These are phyloP conservation scores for Posidonia australis DNA, from an alignment of 106 monocot genomes.

Conservation along the genomic window DNA sequence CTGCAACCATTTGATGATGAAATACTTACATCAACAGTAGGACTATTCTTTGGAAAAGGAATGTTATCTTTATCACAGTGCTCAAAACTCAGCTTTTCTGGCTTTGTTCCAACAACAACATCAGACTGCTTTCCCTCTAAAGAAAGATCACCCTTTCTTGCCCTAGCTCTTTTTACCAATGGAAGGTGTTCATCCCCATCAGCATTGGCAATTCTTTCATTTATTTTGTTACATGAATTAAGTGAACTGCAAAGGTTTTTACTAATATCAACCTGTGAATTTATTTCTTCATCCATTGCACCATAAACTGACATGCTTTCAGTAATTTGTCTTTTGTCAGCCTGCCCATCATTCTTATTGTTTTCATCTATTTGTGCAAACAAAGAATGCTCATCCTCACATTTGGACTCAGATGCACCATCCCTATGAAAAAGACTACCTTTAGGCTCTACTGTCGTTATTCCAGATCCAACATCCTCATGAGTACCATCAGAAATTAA, in stretches of 20 bases:
- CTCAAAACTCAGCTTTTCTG: constrained; percentile 1
- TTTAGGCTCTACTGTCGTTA: constrained; percentile 16
- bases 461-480: constrained; percentile 12
- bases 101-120: constrained; percentile 13
- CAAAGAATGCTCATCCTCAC: background rate
- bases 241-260: constrained; percentile 12
- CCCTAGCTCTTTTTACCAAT: constrained; percentile 95
- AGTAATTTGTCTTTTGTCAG: constrained; percentile 27
- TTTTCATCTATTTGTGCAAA: background rate
- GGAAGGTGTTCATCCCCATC: constrained; percentile 97
- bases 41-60: background rate
- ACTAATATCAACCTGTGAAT: constrained; percentile 9
- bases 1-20: constrained; percentile 15
- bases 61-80: background rate
- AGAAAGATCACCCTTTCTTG: constrained; percentile 54
- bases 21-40: constrained; percentile 1
- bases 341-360: background rate
- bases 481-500: constrained; percentile 1
- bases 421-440: constrained; percentile 7
- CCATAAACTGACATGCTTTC: constrained; percentile 8
- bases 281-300: constrained; percentile 15
- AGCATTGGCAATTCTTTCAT: constrained; percentile 26
- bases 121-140: constrained; percentile 30
- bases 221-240: constrained; percentile 20
- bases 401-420: constrained; percentile 5